These are phyloP conservation scores for Suillus decipiens DNA, from an alignment of 768 basidiomycete genomes.

Conservation along the genomic window DNA sequence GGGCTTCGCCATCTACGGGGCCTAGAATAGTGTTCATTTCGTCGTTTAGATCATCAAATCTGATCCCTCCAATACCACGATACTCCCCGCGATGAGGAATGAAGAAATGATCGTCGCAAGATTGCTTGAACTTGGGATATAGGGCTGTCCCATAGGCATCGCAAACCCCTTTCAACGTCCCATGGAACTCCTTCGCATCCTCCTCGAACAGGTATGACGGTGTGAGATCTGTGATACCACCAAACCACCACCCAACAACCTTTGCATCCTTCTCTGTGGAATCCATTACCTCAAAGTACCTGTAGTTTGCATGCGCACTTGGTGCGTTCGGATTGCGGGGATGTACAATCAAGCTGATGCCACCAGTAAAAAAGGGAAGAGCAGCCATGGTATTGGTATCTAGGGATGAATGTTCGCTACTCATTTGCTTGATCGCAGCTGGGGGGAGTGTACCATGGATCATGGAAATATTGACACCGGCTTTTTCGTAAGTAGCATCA, in stretches of 20 bases:
- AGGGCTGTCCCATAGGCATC: slow-evolving; percentile 43
- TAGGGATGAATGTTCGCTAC: slow-evolving; percentile 20
- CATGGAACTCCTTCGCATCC: slow-evolving; percentile 51
- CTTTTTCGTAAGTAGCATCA: slow-evolving; percentile 25
- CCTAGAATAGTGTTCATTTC: slow-evolving; percentile 29
- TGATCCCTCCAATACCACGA: slow-evolving; percentile 55
- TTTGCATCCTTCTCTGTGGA: slow-evolving; percentile 10
- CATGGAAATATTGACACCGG: slow-evolving; percentile 21
- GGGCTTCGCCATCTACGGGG: slow-evolving; percentile 10
- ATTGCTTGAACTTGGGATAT: slow-evolving; percentile 49
- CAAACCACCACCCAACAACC: slow-evolving; percentile 30
- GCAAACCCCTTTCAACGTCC: slow-evolving; percentile 43
- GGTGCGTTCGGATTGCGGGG: slow-evolving; percentile 25
- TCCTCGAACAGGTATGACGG: slow-evolving; percentile 50
- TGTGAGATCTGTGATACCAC: slow-evolving; percentile 43
- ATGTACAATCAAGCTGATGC: slow-evolving; percentile 27
- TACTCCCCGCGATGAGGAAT: slow-evolving; percentile 52
- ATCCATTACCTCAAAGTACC: slow-evolving; percentile 28
- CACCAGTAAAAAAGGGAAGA: slow-evolving; percentile 19
- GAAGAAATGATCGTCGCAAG: slow-evolving; percentile 57
- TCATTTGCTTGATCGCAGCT: slow-evolving; percentile 26
- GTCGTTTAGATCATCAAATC: slow-evolving; percentile 53
- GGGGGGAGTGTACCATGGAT: slow-evolving; percentile 21
- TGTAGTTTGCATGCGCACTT: slow-evolving; percentile 26
- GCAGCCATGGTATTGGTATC: slow-evolving; percentile 13